phyloP scores from a whole-genome alignment of 192 early-diverging fungal species.

The Spinellus fusiger region DNA sequence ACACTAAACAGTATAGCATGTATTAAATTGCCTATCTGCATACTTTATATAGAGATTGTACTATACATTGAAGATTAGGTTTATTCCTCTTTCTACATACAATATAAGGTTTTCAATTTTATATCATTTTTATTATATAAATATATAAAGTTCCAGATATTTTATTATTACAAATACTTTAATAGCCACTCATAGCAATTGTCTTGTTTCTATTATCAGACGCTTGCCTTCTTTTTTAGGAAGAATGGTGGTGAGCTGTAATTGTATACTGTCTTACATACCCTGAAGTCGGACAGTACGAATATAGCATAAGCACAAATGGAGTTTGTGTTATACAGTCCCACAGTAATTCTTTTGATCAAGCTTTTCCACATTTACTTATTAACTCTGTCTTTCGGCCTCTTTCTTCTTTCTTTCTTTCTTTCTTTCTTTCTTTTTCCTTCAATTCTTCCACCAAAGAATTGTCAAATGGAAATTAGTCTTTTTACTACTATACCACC shows the following conservation, averaged over 20 bases:
- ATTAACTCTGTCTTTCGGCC: background rate
- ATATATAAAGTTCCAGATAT: too few species aligned
- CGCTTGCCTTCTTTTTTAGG: background rate
- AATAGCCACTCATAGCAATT: background rate
- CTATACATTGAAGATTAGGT: too few species aligned
- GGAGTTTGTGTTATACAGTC: too few species aligned
- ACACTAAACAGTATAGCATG: too few species aligned
- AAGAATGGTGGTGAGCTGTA: background rate
- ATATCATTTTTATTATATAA: too few species aligned
- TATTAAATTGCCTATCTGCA: too few species aligned
- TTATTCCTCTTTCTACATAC: too few species aligned
- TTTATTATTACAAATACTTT: background rate
- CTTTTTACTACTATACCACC: too few species aligned
- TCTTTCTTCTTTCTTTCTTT: background rate
- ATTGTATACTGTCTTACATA: background rate
- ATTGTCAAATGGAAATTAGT: too few species aligned
- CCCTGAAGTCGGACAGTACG: background rate
- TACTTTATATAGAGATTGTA: too few species aligned
- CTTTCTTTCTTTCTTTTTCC: background rate
- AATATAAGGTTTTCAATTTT: too few species aligned
- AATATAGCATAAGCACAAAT: background rate
- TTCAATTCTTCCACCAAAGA: background rate
- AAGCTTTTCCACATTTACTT: background rate
- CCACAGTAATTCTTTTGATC: background rate
- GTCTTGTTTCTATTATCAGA: background rate